Evolutionary conservation across 257 asterid genomes (phyloP).

Genomic region (Schizonepeta tenuifolia): DNA sequence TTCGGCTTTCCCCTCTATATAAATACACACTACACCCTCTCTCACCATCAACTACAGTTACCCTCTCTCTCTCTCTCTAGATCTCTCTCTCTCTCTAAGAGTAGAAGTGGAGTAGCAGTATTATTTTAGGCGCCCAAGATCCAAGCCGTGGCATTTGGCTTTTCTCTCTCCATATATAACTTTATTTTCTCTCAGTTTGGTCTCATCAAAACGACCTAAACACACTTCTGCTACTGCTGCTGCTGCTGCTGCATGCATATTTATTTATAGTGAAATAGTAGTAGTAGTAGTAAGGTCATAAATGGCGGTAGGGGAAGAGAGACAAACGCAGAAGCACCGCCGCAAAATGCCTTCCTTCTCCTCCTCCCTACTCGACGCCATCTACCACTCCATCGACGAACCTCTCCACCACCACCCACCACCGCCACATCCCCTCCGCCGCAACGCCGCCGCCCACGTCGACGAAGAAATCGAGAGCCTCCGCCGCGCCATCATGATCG

Average conservation of each 20-base stretch:
- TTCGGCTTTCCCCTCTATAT: background rate
- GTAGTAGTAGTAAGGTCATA: no score
- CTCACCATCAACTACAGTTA: constrained; percentile 31
- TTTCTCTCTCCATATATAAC: constrained; percentile 21
- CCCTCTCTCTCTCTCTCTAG: background rate
- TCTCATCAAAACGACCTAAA: constrained; percentile 21
- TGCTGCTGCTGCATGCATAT: background rate
- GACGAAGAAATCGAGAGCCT: constrained; percentile 68
- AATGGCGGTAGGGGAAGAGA: constrained; percentile 43
- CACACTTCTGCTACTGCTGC: background rate
- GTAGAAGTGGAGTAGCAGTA: no score
- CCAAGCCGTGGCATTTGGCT: constrained; percentile 63
- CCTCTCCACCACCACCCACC: constrained; percentile 13
- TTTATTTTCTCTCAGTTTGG: constrained; percentile 28
- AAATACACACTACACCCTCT: no score
- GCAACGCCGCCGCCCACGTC: constrained; percentile 37
- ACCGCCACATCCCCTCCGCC: constrained; percentile 16
- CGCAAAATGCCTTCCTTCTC: constrained; percentile 75
- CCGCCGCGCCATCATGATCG: constrained; percentile 76
- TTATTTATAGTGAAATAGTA: no score
- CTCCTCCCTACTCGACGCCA: constrained; percentile 74
- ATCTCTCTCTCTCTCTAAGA: constrained; percentile 23
- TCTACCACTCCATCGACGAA: constrained; percentile 76
- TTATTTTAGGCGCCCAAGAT: constrained; percentile 42
- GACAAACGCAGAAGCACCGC: constrained; percentile 42